These are phyloP conservation scores for Rozella allomycis DNA, from an alignment of 371 early-diverging fungal genomes.

Conservation along the genomic window DNA sequence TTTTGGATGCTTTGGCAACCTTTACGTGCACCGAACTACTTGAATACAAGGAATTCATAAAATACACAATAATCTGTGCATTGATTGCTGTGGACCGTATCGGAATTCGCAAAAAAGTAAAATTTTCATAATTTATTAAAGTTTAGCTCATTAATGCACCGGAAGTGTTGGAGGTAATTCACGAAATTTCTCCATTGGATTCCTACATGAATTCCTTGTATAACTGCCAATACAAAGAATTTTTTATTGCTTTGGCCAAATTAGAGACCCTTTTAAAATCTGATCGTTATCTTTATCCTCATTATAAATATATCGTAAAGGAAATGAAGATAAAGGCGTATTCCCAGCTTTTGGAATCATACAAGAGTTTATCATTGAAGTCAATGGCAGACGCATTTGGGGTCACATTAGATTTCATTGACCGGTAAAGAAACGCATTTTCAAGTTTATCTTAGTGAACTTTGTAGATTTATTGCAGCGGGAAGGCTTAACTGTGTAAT, in stretches of 20 bases:
- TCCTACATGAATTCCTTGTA: constrained; percentile 70
- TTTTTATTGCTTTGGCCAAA: constrained; percentile 54
- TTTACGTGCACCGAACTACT: constrained; percentile 92
- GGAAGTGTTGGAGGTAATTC: constrained; percentile 86
- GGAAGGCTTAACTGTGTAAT: constrained; percentile 94
- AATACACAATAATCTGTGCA: constrained; percentile 75
- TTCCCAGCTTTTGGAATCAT: constrained; percentile 90
- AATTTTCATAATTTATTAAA: neutral
- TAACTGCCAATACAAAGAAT: constrained; percentile 76
- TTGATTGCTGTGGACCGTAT: constrained; percentile 70
- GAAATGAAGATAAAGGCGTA: constrained; percentile 97
- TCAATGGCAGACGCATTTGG: constrained; percentile 95
- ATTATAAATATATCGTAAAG: constrained; percentile 72
- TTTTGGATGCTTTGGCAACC: constrained; percentile 86
- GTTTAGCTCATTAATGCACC: constrained; percentile 73
- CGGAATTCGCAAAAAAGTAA: constrained; percentile 78
- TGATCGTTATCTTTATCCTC: constrained; percentile 49
- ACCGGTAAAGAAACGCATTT: constrained; percentile 32
- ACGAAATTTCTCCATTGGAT: constrained; percentile 62
- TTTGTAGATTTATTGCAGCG: constrained; percentile 85
- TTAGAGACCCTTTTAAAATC: constrained; percentile 39
- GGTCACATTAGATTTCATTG: constrained; percentile 81
- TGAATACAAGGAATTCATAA: constrained; percentile 90
- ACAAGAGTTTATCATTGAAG: constrained; percentile 77
- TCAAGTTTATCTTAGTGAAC: constrained; percentile 35